These are phyloP conservation scores for Fusarium clavum DNA, from an alignment of 2,329 filamentous ascomycete genomes.

Conservation along the genomic window DNA sequence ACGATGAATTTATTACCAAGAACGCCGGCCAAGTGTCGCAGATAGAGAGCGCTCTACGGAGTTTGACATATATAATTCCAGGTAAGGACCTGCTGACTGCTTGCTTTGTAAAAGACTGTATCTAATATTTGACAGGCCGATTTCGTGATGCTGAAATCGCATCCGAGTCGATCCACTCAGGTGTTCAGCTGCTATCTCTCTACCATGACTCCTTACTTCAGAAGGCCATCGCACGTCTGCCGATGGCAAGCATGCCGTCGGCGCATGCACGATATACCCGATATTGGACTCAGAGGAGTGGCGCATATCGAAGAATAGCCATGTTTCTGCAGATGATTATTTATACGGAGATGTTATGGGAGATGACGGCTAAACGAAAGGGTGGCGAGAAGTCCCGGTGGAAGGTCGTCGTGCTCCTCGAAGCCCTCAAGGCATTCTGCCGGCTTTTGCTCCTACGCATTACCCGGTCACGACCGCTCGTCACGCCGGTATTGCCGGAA, in stretches of 20 bases:
- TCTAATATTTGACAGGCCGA: constrained; percentile 65
- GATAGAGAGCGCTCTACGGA: constrained; percentile 92
- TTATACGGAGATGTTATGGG: constrained; percentile 95
- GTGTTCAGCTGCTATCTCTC: constrained; percentile 87
- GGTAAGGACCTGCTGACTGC: constrained; percentile 58
- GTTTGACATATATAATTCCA: constrained; percentile 94
- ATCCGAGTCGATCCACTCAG: constrained; percentile 90
- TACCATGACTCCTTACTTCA: constrained; percentile 92
- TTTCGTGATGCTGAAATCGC: constrained; percentile 94
- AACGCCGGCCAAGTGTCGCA: constrained; percentile 94
- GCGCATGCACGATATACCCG: constrained; percentile 75
- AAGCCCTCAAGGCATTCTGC: constrained; percentile 88
- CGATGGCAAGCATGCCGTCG: constrained; percentile 64
- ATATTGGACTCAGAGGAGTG: constrained; percentile 72
- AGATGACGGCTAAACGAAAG: constrained; percentile 92
- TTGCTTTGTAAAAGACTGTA: background rate
- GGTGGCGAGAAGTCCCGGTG: constrained; percentile 84
- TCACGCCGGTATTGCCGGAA: constrained; percentile 87
- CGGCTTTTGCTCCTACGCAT: constrained; percentile 82
- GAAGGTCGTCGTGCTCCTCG: constrained; percentile 87
- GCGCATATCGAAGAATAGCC: constrained; percentile 83
- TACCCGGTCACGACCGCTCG: constrained; percentile 83
- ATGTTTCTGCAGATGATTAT: constrained; percentile 88
- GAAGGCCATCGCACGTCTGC: constrained; percentile 68
- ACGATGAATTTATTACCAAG: constrained; percentile 92